Conservation (phyloP, 2,329 filamentous ascomycete species). For the Gyromitra esculenta region DNA sequence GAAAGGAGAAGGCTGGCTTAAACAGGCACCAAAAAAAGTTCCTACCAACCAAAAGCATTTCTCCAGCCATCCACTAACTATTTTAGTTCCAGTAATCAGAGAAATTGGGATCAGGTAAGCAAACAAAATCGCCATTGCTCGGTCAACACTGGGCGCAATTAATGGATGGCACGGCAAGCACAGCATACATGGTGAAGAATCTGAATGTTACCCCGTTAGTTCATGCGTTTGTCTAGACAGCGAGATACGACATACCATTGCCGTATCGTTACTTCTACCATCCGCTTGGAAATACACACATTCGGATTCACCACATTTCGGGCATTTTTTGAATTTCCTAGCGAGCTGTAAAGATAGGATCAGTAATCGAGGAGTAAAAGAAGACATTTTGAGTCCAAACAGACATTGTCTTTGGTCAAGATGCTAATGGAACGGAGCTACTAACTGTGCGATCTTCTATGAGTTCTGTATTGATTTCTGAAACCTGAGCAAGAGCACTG, state of each 20-base stretch:
- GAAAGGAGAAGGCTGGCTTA: too few relatives aligned
- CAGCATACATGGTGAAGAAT: slow-evolving; percentile 19
- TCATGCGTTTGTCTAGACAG: not conserved
- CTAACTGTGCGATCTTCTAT: slow-evolving; percentile 7
- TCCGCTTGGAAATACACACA: slow-evolving; percentile 10
- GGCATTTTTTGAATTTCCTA: slow-evolving; percentile 7
- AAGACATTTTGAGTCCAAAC: too few relatives aligned
- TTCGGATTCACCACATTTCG: not conserved
- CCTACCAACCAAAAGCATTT: too few relatives aligned
- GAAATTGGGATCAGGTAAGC: too few relatives aligned
- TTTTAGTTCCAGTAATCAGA: too few relatives aligned
- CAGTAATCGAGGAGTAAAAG: not conserved
- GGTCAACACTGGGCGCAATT: not conserved
- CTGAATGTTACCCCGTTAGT: not conserved
- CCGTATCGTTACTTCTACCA: slow-evolving; percentile 5
- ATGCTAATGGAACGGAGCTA: not conserved
- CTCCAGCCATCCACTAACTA: too few relatives aligned
- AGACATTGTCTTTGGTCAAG: too few relatives aligned
- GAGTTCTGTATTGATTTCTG: slow-evolving; percentile 1
- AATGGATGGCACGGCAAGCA: slow-evolving; percentile 6
- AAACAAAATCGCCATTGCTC: too few relatives aligned
- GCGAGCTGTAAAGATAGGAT: not conserved
- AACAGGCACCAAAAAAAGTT: too few relatives aligned
- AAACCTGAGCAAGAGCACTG: not conserved
- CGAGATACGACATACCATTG: not conserved